phyloP scores from a whole-genome alignment of 2,329 filamentous ascomycete genomes.

The Phaeophleospora eucalypticola region DNA sequence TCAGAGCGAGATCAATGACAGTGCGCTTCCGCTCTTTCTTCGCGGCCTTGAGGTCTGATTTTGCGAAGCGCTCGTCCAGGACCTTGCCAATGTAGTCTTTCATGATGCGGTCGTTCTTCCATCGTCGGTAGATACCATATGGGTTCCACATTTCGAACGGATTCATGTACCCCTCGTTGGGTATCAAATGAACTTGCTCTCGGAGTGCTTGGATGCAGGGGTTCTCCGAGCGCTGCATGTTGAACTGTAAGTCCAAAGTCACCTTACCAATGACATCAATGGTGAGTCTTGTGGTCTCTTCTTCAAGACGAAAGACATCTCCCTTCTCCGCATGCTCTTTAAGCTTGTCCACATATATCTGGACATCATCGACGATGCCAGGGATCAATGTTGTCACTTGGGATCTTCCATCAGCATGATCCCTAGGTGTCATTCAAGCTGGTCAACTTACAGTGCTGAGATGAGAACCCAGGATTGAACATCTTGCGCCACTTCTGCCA shows the following conservation, averaged over 20 bases:
- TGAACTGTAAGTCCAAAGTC: conserved; percentile 36
- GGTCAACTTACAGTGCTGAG: too few species aligned
- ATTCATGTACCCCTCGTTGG: conserved; percentile 16
- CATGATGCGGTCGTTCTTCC: conserved; percentile 22
- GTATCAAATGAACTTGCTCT: conserved; percentile 28
- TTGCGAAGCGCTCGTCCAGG: conserved; percentile 36
- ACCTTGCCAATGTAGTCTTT: conserved; percentile 29
- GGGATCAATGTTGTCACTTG: conserved; percentile 39
- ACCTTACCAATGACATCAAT: conserved; percentile 43
- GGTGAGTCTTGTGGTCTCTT: conserved; percentile 37
- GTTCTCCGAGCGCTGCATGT: conserved; percentile 33
- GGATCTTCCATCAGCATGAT: too few species aligned
- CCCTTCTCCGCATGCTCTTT: conserved; percentile 33
- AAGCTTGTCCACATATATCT: conserved; percentile 33
- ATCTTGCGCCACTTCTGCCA: conserved; percentile 44
- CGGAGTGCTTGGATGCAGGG: conserved; percentile 37
- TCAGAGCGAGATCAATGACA: conserved; percentile 30
- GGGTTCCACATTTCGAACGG: conserved; percentile 20
- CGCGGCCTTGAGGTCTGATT: conserved; percentile 22
- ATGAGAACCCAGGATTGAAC: conserved; percentile 42
- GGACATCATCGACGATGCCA: conserved; percentile 34
- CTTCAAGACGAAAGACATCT: conserved; percentile 40
- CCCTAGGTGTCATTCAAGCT: too few species aligned
- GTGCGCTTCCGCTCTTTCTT: conserved; percentile 21
- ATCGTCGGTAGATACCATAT: conserved; percentile 17